A percentile compares a stretch with the other conserved stretches of the same genome.
Conservation (phyloP, 148 eudicot genomes). For the Nyssa sinensis region DNA sequence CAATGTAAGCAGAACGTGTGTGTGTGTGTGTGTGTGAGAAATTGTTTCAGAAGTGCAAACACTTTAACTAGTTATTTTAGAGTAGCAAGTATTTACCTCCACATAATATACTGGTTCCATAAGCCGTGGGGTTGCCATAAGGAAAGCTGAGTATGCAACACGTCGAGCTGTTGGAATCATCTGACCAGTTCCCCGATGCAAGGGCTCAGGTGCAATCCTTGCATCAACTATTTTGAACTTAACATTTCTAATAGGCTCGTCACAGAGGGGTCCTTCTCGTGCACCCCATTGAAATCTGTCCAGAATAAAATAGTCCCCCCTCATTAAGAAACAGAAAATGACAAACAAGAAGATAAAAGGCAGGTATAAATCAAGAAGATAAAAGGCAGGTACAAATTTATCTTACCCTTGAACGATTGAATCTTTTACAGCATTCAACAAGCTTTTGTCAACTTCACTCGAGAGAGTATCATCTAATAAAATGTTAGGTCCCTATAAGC, state of each 20-base stretch:
- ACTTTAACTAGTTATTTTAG: not conserved
- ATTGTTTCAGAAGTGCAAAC: not conserved
- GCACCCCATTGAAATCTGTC: constrained; percentile 99
- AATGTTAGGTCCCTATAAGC: constrained; percentile 87
- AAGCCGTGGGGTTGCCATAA: constrained; percentile 97
- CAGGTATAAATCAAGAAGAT: not conserved
- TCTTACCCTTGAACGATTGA: constrained; percentile 98
- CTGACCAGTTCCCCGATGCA: constrained; percentile 96
- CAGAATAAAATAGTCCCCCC: constrained; percentile 5
- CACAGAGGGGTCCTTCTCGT: constrained; percentile 98
- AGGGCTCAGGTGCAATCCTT: constrained; percentile 85
- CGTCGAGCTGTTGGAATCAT: constrained; percentile 98
- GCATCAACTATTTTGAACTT: constrained; percentile 99
- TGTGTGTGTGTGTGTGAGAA: not conserved
- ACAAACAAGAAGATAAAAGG: constrained; percentile 1
- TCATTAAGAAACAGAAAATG: constrained; percentile 4
- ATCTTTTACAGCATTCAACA: constrained; percentile 88
- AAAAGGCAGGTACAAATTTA: not conserved
- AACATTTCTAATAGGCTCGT: constrained; percentile 96
- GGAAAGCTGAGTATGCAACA: constrained; percentile 96
- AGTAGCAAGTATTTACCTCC: constrained; percentile 50
- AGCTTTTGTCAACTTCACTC: constrained; percentile 91
- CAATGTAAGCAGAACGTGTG: not conserved
- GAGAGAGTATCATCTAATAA: constrained; percentile 95
- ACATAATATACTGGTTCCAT: constrained; percentile 97